phyloP scores from a whole-genome alignment of 2,329 filamentous ascomycete genomes.

The Corniculantispora saksenae region DNA sequence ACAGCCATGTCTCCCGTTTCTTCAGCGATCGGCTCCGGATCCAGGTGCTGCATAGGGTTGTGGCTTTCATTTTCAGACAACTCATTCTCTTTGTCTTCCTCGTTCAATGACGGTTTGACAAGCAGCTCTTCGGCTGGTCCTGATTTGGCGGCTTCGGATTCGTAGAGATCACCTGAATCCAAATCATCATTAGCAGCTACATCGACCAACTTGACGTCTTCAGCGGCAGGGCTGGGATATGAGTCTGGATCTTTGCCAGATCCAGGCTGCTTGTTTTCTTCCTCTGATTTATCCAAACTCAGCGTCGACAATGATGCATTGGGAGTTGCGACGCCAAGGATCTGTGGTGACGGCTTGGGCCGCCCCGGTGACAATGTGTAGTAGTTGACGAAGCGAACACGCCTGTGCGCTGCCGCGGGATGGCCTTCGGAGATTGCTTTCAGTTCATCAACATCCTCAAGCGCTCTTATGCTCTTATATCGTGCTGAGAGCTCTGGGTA shows the following conservation, averaged over 20 bases:
- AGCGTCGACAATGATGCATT: background rate
- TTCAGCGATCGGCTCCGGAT: slow-evolving; percentile 38
- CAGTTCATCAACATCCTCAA: slow-evolving; percentile 70
- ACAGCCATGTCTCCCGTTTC: background rate
- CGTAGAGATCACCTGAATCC: background rate
- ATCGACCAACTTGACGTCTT: background rate
- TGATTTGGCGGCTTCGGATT: background rate
- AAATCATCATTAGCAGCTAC: background rate
- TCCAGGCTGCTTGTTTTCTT: background rate
- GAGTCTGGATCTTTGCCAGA: background rate
- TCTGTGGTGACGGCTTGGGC: slow-evolving; percentile 46
- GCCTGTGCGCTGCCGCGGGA: slow-evolving; percentile 35
- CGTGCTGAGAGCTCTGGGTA: slow-evolving; percentile 67
- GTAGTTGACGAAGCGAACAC: slow-evolving; percentile 84
- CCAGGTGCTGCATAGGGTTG: slow-evolving; percentile 37
- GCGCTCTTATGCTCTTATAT: slow-evolving; percentile 67
- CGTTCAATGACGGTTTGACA: background rate
- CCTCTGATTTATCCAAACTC: background rate
- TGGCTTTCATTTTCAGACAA: slow-evolving; percentile 22
- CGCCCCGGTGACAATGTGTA: slow-evolving; percentile 83
- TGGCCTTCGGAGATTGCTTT: slow-evolving; percentile 27
- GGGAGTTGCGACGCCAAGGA: background rate
- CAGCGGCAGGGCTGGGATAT: background rate
- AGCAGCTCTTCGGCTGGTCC: background rate
- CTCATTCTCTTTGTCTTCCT: slow-evolving; percentile 10